A percentile compares a stretch with the other conserved stretches of the same genome.
Evolutionary conservation across 2,329 filamentous ascomycete species (phyloP).

Genomic region (Claviceps maximensis): DNA sequence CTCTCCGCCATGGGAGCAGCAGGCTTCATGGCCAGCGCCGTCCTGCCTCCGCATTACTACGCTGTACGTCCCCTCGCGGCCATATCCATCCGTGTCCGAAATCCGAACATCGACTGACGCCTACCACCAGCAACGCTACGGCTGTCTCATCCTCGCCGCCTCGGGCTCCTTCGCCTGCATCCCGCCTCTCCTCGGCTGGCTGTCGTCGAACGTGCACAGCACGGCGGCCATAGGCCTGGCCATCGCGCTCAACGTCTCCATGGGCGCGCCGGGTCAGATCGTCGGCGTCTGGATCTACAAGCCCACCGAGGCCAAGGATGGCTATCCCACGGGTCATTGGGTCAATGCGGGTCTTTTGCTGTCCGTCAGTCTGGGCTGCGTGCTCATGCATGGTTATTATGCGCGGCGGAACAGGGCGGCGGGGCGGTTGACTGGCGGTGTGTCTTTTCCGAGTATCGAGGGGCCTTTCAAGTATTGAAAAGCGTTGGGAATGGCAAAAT

Average conservation of each 20-base stretch:
- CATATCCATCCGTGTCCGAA: no score
- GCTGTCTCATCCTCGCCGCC: constrained; percentile 53
- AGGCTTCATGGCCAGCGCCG: constrained; percentile 47
- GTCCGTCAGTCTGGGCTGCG: constrained; percentile 28
- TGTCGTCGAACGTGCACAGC: constrained; percentile 52
- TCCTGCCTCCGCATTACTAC: constrained; percentile 36
- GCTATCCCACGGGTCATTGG: constrained; percentile 61
- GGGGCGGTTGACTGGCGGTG: background rate
- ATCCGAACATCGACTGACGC: no score
- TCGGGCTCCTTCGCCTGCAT: constrained; percentile 56
- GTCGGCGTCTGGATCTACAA: constrained; percentile 65
- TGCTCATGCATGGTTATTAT: background rate
- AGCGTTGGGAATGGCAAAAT: no score
- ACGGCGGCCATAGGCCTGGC: constrained; percentile 54
- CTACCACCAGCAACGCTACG: constrained; percentile 54
- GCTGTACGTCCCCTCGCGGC: constrained; percentile 31
- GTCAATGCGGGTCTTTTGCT: constrained; percentile 47
- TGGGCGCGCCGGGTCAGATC: constrained; percentile 57
- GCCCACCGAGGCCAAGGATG: constrained; percentile 40
- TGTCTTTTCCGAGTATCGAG: no score
- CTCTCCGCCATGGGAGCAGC: constrained; percentile 30
- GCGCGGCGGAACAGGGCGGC: background rate
- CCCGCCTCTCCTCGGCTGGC: constrained; percentile 57
- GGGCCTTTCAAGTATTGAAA: background rate
- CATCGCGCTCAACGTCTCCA: constrained; percentile 56